Conservation (phyloP, 768 basidiomycete species). For the Tylopilus intermedius region DNA sequence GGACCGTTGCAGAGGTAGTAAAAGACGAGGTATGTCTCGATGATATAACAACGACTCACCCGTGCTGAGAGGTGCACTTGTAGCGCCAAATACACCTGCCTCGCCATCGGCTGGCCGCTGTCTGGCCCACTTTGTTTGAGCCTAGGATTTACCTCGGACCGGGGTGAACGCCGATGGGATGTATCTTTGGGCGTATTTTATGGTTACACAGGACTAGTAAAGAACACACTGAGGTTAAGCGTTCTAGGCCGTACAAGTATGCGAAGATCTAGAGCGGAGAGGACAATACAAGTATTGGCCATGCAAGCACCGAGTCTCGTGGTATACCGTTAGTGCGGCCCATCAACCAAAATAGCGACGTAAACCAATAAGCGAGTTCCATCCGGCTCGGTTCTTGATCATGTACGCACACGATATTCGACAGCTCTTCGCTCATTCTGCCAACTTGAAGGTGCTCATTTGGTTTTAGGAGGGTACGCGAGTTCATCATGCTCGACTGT, state of each 20-base stretch:
- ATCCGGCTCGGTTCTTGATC: not conserved
- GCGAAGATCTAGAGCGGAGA: too few species aligned
- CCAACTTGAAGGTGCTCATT: constrained; percentile 44
- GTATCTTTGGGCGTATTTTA: not conserved
- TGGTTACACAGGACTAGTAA: not conserved
- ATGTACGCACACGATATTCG: constrained; percentile 20
- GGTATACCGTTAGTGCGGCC: too few species aligned
- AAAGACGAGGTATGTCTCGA: constrained; percentile 10
- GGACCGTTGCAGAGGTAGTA: constrained; percentile 3
- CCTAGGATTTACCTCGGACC: not conserved
- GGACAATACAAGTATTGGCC: too few species aligned
- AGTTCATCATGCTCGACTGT: constrained; percentile 71
- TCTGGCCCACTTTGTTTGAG: constrained; percentile 2
- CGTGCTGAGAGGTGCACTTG: not conserved
- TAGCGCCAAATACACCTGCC: not conserved
- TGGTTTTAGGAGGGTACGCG: constrained; percentile 63
- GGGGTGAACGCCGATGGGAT: not conserved
- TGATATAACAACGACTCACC: not conserved
- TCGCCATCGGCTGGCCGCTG: not conserved
- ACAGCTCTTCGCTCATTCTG: constrained; percentile 3
- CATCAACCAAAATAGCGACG: too few species aligned
- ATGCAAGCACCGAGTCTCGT: too few species aligned
- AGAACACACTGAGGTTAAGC: too few species aligned
- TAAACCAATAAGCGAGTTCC: too few species aligned
- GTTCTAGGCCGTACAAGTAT: too few species aligned